Conservation (phyloP, 345 rosid species). For the Arabis alpina region DNA sequence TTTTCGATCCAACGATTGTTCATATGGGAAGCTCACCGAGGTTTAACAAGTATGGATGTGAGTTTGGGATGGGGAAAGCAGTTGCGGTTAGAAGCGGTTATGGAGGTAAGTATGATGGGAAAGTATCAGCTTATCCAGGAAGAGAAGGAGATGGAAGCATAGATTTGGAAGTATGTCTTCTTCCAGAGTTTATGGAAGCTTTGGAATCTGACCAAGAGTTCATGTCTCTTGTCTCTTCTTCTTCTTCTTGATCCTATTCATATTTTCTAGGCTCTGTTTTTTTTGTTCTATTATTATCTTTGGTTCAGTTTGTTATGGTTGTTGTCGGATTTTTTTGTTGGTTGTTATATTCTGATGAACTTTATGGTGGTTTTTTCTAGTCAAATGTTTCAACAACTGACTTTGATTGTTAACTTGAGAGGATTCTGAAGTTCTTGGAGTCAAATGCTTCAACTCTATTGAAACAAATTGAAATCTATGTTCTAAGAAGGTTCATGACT, state of each 20-base stretch:
- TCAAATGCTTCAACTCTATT: too few relatives aligned
- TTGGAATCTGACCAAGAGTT: conserved; percentile 61
- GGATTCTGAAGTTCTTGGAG: too few relatives aligned
- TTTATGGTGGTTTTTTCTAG: too few relatives aligned
- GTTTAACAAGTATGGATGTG: conserved; percentile 66
- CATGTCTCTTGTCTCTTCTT: conserved; percentile 38
- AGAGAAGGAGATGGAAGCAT: conserved; percentile 66
- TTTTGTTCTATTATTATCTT: too few relatives aligned
- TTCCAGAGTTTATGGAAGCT: conserved; percentile 56
- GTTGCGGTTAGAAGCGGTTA: conserved; percentile 67
- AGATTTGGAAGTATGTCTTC: conserved; percentile 69
- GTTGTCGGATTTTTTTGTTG: too few relatives aligned
- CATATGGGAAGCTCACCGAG: conserved; percentile 81
- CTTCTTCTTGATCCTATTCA: background rate
- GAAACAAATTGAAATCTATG: too few relatives aligned
- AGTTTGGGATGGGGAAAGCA: conserved; percentile 80
- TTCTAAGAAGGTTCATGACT: too few relatives aligned
- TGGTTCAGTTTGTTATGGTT: too few relatives aligned
- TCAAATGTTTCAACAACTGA: too few relatives aligned
- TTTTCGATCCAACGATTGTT: conserved; percentile 20
- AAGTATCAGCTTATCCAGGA: conserved; percentile 57
- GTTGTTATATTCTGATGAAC: too few relatives aligned
- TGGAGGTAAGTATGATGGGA: conserved; percentile 66
- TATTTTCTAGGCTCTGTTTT: too few relatives aligned
- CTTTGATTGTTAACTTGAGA: too few relatives aligned